These are phyloP conservation scores for Debaryomyces singareniensis DNA, from an alignment of 1,139 yeast species.

Conservation along the genomic window DNA sequence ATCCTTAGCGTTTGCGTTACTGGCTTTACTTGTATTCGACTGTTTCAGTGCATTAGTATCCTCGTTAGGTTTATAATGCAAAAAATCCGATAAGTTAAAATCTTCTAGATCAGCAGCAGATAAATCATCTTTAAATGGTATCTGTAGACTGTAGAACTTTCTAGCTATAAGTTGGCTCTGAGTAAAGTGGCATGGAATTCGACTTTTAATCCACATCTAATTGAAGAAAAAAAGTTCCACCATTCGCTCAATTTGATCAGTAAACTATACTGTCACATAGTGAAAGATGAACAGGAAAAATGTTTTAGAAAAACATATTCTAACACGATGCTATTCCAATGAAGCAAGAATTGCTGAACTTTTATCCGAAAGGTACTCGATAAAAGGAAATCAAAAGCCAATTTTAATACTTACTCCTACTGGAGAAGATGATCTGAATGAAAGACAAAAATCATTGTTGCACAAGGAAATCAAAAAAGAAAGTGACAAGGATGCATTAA, in stretches of 20 bases:
- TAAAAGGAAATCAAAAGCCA: constrained; percentile 56
- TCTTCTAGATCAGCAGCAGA: constrained; percentile 27
- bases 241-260: too few relatives aligned
- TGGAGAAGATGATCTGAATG: constrained; percentile 13
- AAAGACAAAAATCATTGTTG: constrained; percentile 14
- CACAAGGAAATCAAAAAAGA: constrained; percentile 9
- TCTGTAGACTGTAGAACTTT: constrained; percentile 12
- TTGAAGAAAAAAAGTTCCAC: neutral
- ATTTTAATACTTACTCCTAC: constrained; percentile 44
- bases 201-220: neutral
- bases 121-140: constrained; percentile 38
- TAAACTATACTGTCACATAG: neutral
- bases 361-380: constrained; percentile 50
- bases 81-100: constrained; percentile 34
- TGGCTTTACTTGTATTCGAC: neutral
- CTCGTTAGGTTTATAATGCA: constrained; percentile 31
- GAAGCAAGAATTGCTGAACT: constrained; percentile 41
- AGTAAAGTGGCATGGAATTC: neutral
- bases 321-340: constrained; percentile 45
- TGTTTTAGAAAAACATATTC: constrained; percentile 44
- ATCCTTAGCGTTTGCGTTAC: neutral
- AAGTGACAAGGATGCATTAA: constrained; percentile 7
- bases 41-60: constrained; percentile 10
- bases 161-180: constrained; percentile 1
- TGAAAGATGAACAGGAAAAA: constrained; percentile 26